Base-by-base conservation (phyloP, 805 yeast genomes). In the Priceomyces medius region DNA sequence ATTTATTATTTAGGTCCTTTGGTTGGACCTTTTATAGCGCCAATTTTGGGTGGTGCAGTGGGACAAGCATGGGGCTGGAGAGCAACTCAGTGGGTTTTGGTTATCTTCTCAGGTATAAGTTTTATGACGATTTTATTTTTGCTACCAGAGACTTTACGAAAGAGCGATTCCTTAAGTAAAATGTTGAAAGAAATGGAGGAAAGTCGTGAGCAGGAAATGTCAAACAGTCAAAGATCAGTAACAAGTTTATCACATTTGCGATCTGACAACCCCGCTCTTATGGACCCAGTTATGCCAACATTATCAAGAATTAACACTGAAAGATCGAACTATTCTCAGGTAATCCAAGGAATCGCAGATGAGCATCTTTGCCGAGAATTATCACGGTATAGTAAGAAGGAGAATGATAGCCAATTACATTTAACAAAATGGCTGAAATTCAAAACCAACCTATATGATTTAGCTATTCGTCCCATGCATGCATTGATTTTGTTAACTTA, bases 51-150 rank as follows among this genome's bases (percentile, higher is more conserved):
- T 37, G 91, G 96, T 45, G 80, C 81, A 2, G 74, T 88, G 20
- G 76, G 85, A 5, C 68, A 74, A 32, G 70, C 72, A 8, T 85
- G 88, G 83, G 88, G 88, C 7, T 88, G 96, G 95, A 71, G 95
- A 56, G 86, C 91, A 2, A 85, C 96, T 2, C 93, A 85, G 54
- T 88, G 95, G 91, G 79, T 86, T 40, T 65, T 86, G 61, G 85
- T 83, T 13, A 82, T 84, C 20, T 59, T 85, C 34, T 76, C 87
- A 1, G 88, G 82, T 2, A 58, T 72, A 10, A 73, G 76, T 37
- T 66, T 74, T 19, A 17, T 78, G 0, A 45, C 77, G 39, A 63
- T 88, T 31, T 48, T 78, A 4, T 71, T 84, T 35, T 64, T 74
- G 4, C 65, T 88, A 13, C 97, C 97, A 1, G 97, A 89, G 55